Evolutionary conservation across 306 rosid genomes (phyloP).

Genomic region (Dalbergia cochinchinensis): DNA sequence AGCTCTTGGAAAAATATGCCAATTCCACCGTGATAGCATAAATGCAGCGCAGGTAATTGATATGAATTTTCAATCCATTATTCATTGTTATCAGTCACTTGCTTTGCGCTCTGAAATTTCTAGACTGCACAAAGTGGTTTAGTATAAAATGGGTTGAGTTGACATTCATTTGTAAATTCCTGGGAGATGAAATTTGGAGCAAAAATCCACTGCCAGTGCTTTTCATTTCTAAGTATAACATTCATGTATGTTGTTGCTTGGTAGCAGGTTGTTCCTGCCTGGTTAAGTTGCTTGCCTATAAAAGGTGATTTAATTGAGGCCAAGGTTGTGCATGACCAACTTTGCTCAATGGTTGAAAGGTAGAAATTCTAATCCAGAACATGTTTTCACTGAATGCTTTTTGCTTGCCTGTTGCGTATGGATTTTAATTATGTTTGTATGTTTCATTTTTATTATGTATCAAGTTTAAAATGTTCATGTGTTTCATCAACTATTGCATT

Average conservation of each 20-base stretch:
- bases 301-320: conserved; percentile 83
- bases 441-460: too few species aligned
- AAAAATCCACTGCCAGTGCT: background rate
- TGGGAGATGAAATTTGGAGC: conserved; percentile 12
- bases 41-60: conserved; percentile 84
- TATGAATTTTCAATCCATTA: background rate
- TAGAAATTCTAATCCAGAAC: conserved; percentile 40
- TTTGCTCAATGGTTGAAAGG: conserved; percentile 84
- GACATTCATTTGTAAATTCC: background rate
- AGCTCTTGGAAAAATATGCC: conserved; percentile 91
- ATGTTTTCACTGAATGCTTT: conserved; percentile 30
- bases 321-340: conserved; percentile 74
- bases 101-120: conserved; percentile 11
- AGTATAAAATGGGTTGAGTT: background rate
- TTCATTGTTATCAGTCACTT: background rate
- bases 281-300: conserved; percentile 75
- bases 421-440: background rate
- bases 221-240: conserved; percentile 31
- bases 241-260: conserved; percentile 17
- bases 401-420: background rate
- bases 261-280: conserved; percentile 74
- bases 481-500: background rate
- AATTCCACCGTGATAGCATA: conserved; percentile 88
- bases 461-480: background rate
- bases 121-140: conserved; percentile 11